These are phyloP conservation scores for Carnegiea gigantea DNA, from an alignment of 179 eudicot genomes.

Conservation along the genomic window DNA sequence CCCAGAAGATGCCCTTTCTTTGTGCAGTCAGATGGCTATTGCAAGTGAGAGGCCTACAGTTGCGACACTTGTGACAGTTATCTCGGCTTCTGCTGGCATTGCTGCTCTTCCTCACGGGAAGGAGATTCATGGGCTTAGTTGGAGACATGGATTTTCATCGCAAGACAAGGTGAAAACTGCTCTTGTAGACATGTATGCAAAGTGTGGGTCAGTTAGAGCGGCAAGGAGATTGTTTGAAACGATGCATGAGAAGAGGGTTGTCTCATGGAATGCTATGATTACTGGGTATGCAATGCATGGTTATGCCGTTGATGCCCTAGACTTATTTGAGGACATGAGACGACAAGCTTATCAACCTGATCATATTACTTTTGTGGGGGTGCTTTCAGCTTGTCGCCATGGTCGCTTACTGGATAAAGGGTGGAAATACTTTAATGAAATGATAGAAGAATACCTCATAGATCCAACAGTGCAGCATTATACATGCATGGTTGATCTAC, in stretches of 20 bases:
- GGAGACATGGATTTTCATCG: constrained; percentile 65
- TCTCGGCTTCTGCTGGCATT: constrained; percentile 68
- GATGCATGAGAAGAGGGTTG: constrained; percentile 47
- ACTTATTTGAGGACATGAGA: constrained; percentile 54
- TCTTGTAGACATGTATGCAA: constrained; percentile 78
- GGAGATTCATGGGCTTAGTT: constrained; percentile 76
- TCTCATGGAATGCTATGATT: constrained; percentile 86
- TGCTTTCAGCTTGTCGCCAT: constrained; percentile 79
- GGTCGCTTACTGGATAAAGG: constrained; percentile 72
- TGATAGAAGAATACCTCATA: constrained; percentile 45
- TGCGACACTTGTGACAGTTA: constrained; percentile 72
- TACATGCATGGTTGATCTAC: constrained; percentile 51
- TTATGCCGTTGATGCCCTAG: constrained; percentile 54
- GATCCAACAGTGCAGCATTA: constrained; percentile 47
- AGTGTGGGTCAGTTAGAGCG: constrained; percentile 57
- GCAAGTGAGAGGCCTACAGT: constrained; percentile 59
- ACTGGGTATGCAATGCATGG: constrained; percentile 84
- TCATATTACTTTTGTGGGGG: constrained; percentile 82
- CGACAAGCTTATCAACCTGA: constrained; percentile 48
- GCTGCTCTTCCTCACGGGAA: constrained; percentile 74
- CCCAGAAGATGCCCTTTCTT: constrained; percentile 58
- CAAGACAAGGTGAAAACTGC: constrained; percentile 78
- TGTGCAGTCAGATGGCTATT: constrained; percentile 59
- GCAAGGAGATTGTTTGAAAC: constrained; percentile 61
- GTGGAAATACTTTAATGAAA: constrained; percentile 49